Base-by-base conservation (phyloP, 177 flowering plant genomes). In the Vitis hybrid region DNA sequence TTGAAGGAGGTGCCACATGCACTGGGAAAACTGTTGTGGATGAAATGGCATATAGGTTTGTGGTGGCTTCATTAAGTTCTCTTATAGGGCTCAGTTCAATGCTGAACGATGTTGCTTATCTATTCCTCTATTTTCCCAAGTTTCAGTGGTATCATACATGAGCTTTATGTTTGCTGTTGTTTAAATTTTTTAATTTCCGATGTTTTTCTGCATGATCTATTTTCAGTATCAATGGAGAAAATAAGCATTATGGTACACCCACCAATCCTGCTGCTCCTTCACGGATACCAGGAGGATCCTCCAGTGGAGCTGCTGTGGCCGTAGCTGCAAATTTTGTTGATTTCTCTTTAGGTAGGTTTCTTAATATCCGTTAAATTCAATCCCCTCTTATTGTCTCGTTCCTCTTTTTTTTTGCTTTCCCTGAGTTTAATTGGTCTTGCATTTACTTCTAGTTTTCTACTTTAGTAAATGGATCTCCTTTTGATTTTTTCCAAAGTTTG, bases 281-380 rank as follows among this genome's bases (percentile, higher is more conserved):
- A 60, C 81, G 87, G 46, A 67, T 91, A 24, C 84, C 97, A 4
- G 99, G 99, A 52, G 99, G 99, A 68, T 82, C 97, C 71, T 93
- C 87, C 60, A 87, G 97, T 80, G 98, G 99, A 64, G 90, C 97
- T 76, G 94, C 99, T 79, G 99, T 90, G 11, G 89, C 95, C 50
- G 98, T 93, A 51, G 89, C 99, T 72, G 91, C 93, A 46, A 75
- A 81, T 61, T 71, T 92, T 68, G 97, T 87, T 78, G 97, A 94
- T 71, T 93, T 94, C 73, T 83, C 97, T 67, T 74, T 94, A 65
- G 99, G 99, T 92, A 70, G 79, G 86, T 52, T 76, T 62, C 58
- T 75, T 66, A 8, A 73, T 35, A 35, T 35, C 46, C 0, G 5
- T 35, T 35, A 35, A 35, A 0, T 35, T 2, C 46, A 35, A 35